Evolutionary conservation across 768 basidiomycete species (phyloP).

Genomic region (Psilocybe tampanensis): DNA sequence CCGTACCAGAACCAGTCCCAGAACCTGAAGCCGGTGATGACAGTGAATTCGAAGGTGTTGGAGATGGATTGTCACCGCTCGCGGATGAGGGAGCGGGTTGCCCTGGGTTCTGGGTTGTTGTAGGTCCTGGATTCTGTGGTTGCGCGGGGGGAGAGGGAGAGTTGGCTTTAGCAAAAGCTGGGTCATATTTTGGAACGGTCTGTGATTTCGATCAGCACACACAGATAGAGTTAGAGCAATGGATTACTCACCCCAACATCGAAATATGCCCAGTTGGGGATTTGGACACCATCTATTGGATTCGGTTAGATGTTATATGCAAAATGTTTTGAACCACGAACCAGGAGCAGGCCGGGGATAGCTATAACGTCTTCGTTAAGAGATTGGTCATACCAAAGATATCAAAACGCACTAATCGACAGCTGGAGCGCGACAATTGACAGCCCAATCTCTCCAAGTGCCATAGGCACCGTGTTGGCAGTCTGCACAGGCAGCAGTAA

Average conservation of each 20-base stretch:
- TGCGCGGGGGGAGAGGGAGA: background rate
- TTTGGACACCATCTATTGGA: background rate
- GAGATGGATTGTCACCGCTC: background rate
- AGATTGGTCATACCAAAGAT: background rate
- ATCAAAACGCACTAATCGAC: background rate
- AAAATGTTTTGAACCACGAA: background rate
- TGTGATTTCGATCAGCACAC: background rate
- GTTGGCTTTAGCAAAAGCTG: background rate
- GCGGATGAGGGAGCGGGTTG: background rate
- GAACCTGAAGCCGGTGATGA: background rate
- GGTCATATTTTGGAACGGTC: conserved; percentile 4
- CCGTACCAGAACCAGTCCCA: background rate
- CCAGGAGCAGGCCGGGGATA: background rate
- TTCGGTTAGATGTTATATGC: background rate
- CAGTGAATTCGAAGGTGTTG: background rate
- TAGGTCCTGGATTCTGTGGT: background rate
- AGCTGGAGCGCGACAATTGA: background rate
- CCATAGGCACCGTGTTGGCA: conserved; percentile 23
- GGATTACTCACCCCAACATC: conserved; percentile 2
- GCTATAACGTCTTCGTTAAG: background rate
- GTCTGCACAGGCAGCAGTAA: conserved; percentile 34
- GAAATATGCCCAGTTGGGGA: conserved; percentile 11
- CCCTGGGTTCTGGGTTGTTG: background rate
- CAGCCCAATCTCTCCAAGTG: conserved; percentile 13
- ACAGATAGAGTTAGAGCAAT: background rate